A percentile compares a stretch with the other conserved stretches of the same genome.
Conservation (phyloP, 352 stramenopile genomes). For the Phytophthora pluvialis region DNA sequence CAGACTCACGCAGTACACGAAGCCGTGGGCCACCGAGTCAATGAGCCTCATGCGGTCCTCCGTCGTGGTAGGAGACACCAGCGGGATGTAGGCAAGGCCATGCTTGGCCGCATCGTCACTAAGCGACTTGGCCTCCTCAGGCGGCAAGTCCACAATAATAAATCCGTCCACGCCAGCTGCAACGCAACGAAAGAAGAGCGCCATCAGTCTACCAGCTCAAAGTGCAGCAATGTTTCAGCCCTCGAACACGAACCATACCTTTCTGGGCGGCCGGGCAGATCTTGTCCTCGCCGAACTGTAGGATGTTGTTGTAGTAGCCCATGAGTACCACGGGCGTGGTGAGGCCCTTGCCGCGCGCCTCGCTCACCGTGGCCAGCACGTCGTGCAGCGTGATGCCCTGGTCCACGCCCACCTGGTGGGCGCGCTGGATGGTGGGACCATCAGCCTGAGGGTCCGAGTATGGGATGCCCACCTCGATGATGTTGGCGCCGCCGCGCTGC, state of each 20-base stretch:
- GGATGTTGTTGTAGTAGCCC: conserved; percentile 99
- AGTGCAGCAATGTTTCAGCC: conserved; percentile 1
- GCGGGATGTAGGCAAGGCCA: conserved; percentile 95
- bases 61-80: conserved; percentile 97
- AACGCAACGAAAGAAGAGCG: neutral
- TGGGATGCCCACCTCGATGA: conserved; percentile 97
- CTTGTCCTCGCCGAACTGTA: conserved; percentile 96
- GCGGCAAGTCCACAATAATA: conserved; percentile 98
- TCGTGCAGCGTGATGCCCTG: conserved; percentile 94
- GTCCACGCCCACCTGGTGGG: conserved; percentile 93
- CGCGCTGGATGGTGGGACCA: conserved; percentile 97
- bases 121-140: conserved; percentile 93
- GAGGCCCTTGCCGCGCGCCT: conserved; percentile 91
- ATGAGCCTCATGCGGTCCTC: conserved; percentile 93
- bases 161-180: conserved; percentile 95
- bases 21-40: conserved; percentile 73
- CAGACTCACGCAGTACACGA: conserved; percentile 89
- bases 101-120: conserved; percentile 91
- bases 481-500: conserved; percentile 94
- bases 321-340: conserved; percentile 97
- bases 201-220: conserved; percentile 3
- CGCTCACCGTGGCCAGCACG: conserved; percentile 93
- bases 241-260: conserved; percentile 34
- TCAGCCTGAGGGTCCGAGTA: conserved; percentile 99
- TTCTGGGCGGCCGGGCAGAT: conserved; percentile 87